phyloP scores from a whole-genome alignment of 202 grass and related monocot species.

The Eragrostis tef region DNA sequence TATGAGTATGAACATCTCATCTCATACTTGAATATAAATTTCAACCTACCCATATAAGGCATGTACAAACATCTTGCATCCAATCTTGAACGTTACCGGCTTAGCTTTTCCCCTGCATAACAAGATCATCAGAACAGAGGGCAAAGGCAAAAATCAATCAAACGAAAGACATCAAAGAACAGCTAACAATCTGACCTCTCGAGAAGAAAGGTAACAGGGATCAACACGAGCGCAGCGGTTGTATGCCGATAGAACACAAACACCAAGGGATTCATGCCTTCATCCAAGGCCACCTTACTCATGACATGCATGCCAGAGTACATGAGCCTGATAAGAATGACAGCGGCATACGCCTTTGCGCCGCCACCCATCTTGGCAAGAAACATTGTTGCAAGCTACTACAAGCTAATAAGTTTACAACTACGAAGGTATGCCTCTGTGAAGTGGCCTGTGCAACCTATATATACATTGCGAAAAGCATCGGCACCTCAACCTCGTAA shows the following conservation, averaged over 20 bases:
- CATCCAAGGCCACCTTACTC: constrained; percentile 69
- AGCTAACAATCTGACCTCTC: constrained; percentile 49
- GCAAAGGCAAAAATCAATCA: background rate
- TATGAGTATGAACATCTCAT: background rate
- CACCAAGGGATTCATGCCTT: constrained; percentile 70
- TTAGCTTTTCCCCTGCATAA: constrained; percentile 56
- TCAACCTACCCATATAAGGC: constrained; percentile 63
- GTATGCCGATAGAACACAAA: constrained; percentile 80
- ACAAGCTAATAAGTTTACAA: background rate
- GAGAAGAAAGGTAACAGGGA: constrained; percentile 57
- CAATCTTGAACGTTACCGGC: constrained; percentile 56
- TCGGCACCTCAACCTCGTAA: constrained; percentile 42
- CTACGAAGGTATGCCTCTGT: background rate
- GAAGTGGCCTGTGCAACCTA: constrained; percentile 8
- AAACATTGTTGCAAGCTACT: background rate
- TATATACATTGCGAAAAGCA: constrained; percentile 54
- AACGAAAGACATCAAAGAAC: background rate
- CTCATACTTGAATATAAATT: background rate
- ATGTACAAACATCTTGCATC: constrained; percentile 67
- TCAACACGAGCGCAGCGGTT: constrained; percentile 53
- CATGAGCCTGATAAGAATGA: constrained; percentile 63
- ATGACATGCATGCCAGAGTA: constrained; percentile 73
- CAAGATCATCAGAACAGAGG: constrained; percentile 8
- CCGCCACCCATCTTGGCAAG: constrained; percentile 41
- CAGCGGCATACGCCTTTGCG: constrained; percentile 56